Base-by-base conservation (phyloP, 306 rosid species). In the Medicago lupulina region DNA sequence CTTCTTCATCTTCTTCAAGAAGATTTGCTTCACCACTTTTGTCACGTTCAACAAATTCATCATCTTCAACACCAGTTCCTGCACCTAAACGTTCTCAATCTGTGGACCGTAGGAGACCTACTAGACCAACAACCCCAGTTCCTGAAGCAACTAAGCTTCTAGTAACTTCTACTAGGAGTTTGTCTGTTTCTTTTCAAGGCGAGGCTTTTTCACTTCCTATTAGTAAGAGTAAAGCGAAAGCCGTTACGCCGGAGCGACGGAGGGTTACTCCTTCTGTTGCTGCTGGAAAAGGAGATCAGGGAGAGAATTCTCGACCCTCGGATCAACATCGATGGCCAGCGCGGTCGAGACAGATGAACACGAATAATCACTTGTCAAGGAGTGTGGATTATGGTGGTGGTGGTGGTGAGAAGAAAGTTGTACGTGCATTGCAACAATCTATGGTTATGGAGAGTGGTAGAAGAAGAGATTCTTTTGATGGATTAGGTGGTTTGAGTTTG, bases 261-360 rank as follows among this genome's bases (percentile, higher is more conserved):
- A 76, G 97, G 89, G 75, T 88, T 25, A 87, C 94, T 10, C 87
- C 96, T 10, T 87, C 96, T 0, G 86, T 82, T 4, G 71, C 97
- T 0, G 85, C 97, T 0, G 85, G 86, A 8, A 86, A 91, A 67
- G 89, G 86, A 83, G 91, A 87, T 86, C 96, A 87, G 79, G 89
- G 76, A 59, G 99, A 96, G 85, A 96, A 96, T 70, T 96, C 97
- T 12, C 78, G 78, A 17, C 93, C 91, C 2, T 28, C 55, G 59
- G 99, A 92, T 76, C 99, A 90, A 75, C 93, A 95, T 70, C 88
- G 99, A 43, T 90, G 99, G 98, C 99, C 99, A 21, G 99, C 86
- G 3, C 58, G 96, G 80, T 69, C 82, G 61, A 80, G 98, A 54
- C 88, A 82, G 18, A 57, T 53, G 12, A 34, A 34, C 38, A 3